Base-by-base conservation (phyloP, 768 basidiomycete genomes). In the Auricularia heimuer region DNA sequence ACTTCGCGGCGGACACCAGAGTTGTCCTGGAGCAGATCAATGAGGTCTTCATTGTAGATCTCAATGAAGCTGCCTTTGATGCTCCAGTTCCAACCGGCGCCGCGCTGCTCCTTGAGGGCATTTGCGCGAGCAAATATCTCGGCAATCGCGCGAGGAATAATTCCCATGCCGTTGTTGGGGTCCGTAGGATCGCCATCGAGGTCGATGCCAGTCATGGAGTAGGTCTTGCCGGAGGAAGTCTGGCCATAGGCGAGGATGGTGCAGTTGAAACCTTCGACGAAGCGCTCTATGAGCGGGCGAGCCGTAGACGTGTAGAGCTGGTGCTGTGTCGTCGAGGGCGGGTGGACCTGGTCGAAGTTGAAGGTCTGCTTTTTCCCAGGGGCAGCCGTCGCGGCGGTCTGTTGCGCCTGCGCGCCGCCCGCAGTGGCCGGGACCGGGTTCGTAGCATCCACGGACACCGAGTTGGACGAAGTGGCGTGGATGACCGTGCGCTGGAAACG, bases 191-290 rank as follows among this genome's bases (percentile, higher is more conserved):
- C 90, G 45, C 86, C 84, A 68, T 95, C 92, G 51, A 96, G 82
- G 77, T 96, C 94, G 63, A 92, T 80, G 62, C 96, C 96, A 36
- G 96, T 95, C 97, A 98, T 98, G 54, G 96, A 94, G 75, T 93
- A 94, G 0, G 92, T 94, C 78, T 99, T 99, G 65, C 96, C 96
- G 68, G 91, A 94, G 69, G 90, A 92, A 2, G 96, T 98, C 75
- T 98, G 96, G 44, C 96, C 96, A 76, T 99, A 99, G 62, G 97
- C 97, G 68, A 99, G 85, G 64, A 98, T 90, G 11, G 97, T 99
- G 67, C 95, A 96, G 78, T 99, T 99, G 76, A 94, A 94, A 3
- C 96, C 96, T 71, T 94, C 92, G 36, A 93, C 73, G 74, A 96
- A 96, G 69, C 91, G 89, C 35, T 86, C 83, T 67, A 95, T 82